Evolutionary conservation across 495 filamentous ascomycete species (phyloP).

Genomic region (Penicillium daleae): DNA sequence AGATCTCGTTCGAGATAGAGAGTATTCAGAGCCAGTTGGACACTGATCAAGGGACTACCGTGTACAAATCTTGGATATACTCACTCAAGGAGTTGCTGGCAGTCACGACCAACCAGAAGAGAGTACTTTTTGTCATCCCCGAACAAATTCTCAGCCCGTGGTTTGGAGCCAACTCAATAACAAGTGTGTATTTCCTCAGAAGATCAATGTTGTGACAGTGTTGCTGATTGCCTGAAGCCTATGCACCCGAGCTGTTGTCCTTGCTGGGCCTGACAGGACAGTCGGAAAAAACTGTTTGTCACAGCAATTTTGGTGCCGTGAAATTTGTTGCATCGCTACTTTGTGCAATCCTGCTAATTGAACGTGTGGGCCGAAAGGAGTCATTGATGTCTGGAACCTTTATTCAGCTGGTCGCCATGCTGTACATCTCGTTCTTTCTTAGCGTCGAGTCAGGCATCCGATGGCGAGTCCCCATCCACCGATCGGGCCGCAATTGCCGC

Average conservation of each 20-base stretch:
- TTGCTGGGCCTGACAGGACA: conserved; percentile 61
- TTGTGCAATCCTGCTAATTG: conserved; percentile 66
- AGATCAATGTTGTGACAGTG: background rate
- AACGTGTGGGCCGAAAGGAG: conserved; percentile 64
- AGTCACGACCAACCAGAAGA: conserved; percentile 54
- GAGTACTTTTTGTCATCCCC: conserved; percentile 53
- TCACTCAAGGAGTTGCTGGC: conserved; percentile 56
- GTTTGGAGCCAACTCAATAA: conserved; percentile 63
- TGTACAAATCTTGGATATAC: conserved; percentile 41
- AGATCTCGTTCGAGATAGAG: conserved; percentile 53
- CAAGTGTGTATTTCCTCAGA: background rate
- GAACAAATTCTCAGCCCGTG: conserved; percentile 61
- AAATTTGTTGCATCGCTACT: conserved; percentile 62
- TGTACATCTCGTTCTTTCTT: conserved; percentile 64
- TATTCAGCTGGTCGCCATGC: conserved; percentile 57
- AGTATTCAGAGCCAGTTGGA: conserved; percentile 53
- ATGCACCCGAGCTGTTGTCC: conserved; percentile 63
- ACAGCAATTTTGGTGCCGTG: conserved; percentile 67
- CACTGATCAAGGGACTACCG: conserved; percentile 51
- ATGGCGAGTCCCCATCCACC: conserved; percentile 9
- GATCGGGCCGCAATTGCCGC: conserved; percentile 44
- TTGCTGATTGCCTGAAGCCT: conserved; percentile 30
- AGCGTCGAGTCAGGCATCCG: conserved; percentile 38
- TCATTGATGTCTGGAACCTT: conserved; percentile 59
- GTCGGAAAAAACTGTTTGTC: conserved; percentile 59